These are phyloP conservation scores for Leersia perrieri DNA, from an alignment of 176 grass and related monocot species.

Conservation along the genomic window DNA sequence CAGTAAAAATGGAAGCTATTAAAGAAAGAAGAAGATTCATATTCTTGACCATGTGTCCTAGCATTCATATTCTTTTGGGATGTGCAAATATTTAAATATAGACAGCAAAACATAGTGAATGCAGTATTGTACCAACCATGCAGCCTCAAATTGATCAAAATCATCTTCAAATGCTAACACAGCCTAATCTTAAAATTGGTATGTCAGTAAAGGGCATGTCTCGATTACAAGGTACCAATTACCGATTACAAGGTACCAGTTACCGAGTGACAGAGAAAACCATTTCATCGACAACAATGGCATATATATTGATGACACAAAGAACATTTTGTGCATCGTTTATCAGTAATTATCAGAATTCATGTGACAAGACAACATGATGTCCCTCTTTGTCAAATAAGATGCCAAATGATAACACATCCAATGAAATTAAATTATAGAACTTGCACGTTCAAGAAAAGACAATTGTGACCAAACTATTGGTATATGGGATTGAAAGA, in stretches of 20 bases:
- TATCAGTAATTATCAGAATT: conserved; percentile 19
- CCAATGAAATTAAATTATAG: conserved; percentile 16
- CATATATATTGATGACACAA: neutral
- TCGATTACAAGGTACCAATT: conserved; percentile 4
- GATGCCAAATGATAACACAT: conserved; percentile 2
- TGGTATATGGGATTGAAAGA: conserved; percentile 9
- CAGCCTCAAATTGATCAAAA: conserved; percentile 10
- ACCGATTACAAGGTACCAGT: conserved; percentile 5
- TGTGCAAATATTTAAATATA: conserved; percentile 16
- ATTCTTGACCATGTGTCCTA: neutral
- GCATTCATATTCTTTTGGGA: neutral
- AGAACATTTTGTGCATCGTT: neutral
- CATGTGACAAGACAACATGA: neutral
- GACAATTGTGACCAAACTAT: neutral
- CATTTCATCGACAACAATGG: neutral
- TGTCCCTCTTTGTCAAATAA: neutral
- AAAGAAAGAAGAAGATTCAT: neutral
- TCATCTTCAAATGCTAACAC: neutral
- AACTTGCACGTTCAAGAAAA: neutral
- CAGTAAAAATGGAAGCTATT: neutral
- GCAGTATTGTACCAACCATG: neutral
- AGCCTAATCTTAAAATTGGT: neutral
- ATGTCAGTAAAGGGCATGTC: neutral
- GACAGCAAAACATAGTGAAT: neutral
- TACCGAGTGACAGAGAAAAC: neutral